phyloP scores from a whole-genome alignment of 768 basidiomycete species.

The Boletus edulis region DNA sequence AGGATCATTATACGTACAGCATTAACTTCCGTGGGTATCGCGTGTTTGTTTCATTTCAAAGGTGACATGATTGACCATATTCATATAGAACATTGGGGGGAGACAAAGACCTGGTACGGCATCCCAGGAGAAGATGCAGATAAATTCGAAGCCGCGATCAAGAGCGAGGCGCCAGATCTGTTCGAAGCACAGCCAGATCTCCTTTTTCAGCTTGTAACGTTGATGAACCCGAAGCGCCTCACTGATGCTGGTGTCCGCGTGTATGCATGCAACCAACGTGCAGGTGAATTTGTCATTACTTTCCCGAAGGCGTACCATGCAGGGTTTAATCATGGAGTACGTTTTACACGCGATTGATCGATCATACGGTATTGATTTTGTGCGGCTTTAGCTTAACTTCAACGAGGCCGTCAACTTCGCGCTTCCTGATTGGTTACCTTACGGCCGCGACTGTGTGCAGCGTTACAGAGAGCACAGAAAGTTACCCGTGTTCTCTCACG shows the following conservation, averaged over 20 bases:
- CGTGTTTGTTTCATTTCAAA: slow-evolving; percentile 15
- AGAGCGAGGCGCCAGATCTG: slow-evolving; percentile 92
- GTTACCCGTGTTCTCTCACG: slow-evolving; percentile 96
- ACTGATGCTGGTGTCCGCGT: slow-evolving; percentile 88
- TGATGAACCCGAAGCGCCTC: slow-evolving; percentile 92
- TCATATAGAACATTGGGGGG: slow-evolving; percentile 91
- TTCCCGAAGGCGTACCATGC: slow-evolving; percentile 98
- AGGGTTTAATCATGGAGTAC: slow-evolving; percentile 96
- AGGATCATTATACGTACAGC: slow-evolving; percentile 98
- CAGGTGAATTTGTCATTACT: slow-evolving; percentile 97
- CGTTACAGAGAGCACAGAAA: slow-evolving; percentile 90
- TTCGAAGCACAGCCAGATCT: slow-evolving; percentile 98
- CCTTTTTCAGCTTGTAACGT: slow-evolving; percentile 94
- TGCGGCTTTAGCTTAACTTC: slow-evolving; percentile 77
- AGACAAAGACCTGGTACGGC: slow-evolving; percentile 99
- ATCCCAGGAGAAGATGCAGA: slow-evolving; percentile 95
- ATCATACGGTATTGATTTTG: slow-evolving; percentile 24
- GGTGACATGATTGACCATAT: slow-evolving; percentile 25
- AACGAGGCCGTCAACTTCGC: slow-evolving; percentile 99
- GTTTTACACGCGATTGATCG: slow-evolving; percentile 36
- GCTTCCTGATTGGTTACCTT: slow-evolving; percentile 89
- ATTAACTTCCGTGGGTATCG: slow-evolving; percentile 80
- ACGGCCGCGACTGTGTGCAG: slow-evolving; percentile 83
- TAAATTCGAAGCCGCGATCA: slow-evolving; percentile 95
- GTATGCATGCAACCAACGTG: slow-evolving; percentile 92